Evolutionary conservation across 2,329 filamentous ascomycete species (phyloP).

Genomic region (Talaromyces sp.): DNA sequence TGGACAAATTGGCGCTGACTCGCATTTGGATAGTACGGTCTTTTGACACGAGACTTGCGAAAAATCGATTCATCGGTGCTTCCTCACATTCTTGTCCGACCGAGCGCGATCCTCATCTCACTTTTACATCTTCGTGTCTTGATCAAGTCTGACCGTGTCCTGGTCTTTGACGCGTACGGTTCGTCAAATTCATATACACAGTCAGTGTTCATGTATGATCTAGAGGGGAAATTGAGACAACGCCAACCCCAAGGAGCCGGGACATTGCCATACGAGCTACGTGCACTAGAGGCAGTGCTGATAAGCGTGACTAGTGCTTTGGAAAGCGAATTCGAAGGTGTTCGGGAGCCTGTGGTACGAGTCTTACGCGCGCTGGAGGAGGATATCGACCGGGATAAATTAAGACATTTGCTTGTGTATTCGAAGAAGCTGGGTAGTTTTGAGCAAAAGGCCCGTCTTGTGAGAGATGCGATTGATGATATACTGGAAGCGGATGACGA

Average conservation of each 20-base stretch:
- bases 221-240: constrained; percentile 86
- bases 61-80: constrained; percentile 97
- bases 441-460: constrained; percentile 91
- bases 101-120: constrained; percentile 89
- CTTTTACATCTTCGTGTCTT: constrained; percentile 92
- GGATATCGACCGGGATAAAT: constrained; percentile 91
- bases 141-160: constrained; percentile 88
- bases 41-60: constrained; percentile 87
- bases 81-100: constrained; percentile 89
- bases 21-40: constrained; percentile 62
- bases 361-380: constrained; percentile 89
- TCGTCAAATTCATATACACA: constrained; percentile 92
- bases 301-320: constrained; percentile 89
- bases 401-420: constrained; percentile 83
- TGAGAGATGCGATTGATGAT: constrained; percentile 92
- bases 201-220: constrained; percentile 94
- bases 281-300: constrained; percentile 88
- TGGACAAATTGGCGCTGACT: constrained; percentile 16
- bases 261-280: constrained; percentile 86
- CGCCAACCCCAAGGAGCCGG: constrained; percentile 52
- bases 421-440: constrained; percentile 96
- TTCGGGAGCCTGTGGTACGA: constrained; percentile 84
- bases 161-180: constrained; percentile 94
- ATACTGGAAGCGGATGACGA: constrained; percentile 95
- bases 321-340: constrained; percentile 90